Evolutionary conservation across 805 yeast genomes (phyloP), one percentile per base, ranked within the genome.

Genomic region (Kodamaea laetipori): DNA sequence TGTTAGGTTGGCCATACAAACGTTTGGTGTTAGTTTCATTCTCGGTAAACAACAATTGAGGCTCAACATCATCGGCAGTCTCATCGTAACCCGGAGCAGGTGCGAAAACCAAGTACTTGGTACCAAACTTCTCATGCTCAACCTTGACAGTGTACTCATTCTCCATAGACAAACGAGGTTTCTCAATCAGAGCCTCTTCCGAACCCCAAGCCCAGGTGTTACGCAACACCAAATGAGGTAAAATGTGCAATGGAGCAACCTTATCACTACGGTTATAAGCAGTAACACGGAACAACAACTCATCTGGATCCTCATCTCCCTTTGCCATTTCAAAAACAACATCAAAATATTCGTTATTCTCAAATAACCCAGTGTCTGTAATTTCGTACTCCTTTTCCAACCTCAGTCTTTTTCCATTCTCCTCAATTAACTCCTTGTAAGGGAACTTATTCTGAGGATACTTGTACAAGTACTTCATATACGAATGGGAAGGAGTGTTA

Each of bases 181-280:
- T 81, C 43, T 60, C 63, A 32, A 58, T 56, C 34, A 66, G 58
- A 31, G 65, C 66, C 45, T 77, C 81, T 47, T 75, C 73, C 9
- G 74, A 67, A 36, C 90, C 88, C 96, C 97, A 90, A n/a, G 84
- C 70, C 97, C 97, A 90, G 11, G 94, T 86, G 66, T 90, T 90
- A 67, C 97, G 77, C 66, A 83, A 86, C 51, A 82, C 80, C 23
- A 87, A 66, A 52, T 90, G 97, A 7, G 97, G 97, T 48, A 86
- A 64, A 34, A 90, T 76, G 63, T 89, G 95, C 47, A 90, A 69
- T 1, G 96, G 95, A n/a, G 96, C 96, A 4, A 94, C 75, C 43
- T 85, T 81, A 44, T 78, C 79, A 28, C 94, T 82, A 51, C 96
- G 73, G 62, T 90, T 90, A 61, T 85, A 85, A 32, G 96, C 96